Evolutionary conservation across 2,329 filamentous ascomycete genomes (phyloP).

Genomic region (Aspergillus pseudonomiae): DNA sequence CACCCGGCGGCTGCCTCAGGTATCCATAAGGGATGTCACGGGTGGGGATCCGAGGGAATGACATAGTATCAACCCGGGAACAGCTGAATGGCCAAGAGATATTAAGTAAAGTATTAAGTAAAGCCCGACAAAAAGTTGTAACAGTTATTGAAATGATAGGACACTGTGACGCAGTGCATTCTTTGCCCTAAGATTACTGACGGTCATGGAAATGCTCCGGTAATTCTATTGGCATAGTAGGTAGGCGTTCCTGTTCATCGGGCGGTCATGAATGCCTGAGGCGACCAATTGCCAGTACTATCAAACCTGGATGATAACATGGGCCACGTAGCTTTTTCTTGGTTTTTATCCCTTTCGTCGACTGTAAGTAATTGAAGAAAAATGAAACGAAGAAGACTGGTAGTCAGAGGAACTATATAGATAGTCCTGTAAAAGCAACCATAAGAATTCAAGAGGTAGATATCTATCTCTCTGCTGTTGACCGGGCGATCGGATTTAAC

Average conservation of each 20-base stretch:
- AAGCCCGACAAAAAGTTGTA: not conserved
- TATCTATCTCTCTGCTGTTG: slow-evolving; percentile 9
- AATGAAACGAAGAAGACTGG: not conserved
- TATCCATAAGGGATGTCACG: not conserved
- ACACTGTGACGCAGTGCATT: too few relatives aligned
- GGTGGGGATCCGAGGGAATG: slow-evolving; percentile 2
- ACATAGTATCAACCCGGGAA: not conserved
- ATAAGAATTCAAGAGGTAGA: too few relatives aligned
- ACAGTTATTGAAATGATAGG: not conserved
- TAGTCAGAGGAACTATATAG: not conserved
- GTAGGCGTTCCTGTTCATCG: not conserved
- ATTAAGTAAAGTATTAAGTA: not conserved
- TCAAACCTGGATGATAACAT: not conserved
- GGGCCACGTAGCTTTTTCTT: not conserved
- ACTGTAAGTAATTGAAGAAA: not conserved
- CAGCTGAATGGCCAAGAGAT: not conserved
- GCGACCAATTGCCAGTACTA: not conserved
- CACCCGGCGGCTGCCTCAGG: slow-evolving; percentile 2
- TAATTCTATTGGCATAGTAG: not conserved
- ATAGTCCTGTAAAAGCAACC: too few relatives aligned
- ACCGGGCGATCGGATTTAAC: slow-evolving; percentile 25
- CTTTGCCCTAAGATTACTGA: not conserved
- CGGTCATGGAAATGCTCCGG: not conserved
- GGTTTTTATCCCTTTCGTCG: not conserved
- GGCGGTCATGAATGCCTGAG: not conserved